Conservation (phyloP, 2,329 filamentous ascomycete genomes). For the Dothistroma septosporum region DNA sequence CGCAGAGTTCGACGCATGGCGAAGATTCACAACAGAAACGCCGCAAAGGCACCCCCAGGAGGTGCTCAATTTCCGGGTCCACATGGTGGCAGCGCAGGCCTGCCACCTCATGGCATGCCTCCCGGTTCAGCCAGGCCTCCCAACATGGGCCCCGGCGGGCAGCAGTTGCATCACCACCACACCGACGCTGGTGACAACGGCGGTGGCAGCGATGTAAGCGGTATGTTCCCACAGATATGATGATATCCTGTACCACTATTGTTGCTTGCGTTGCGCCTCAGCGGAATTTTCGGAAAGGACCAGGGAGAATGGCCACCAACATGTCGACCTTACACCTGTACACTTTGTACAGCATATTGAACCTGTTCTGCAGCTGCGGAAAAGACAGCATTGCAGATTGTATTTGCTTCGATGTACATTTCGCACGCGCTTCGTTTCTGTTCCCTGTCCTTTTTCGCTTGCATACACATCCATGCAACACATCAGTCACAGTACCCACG, state of each 20-base stretch:
- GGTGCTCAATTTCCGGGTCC: constrained; percentile 62
- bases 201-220: constrained; percentile 71
- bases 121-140: constrained; percentile 53
- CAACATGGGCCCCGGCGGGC: constrained; percentile 54
- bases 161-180: constrained; percentile 67
- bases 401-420: constrained; percentile 31
- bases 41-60: constrained; percentile 22
- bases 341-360: constrained; percentile 27
- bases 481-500: constrained; percentile 31
- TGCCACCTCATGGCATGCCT: constrained; percentile 59
- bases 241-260: constrained; percentile 40
- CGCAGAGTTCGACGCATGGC: constrained; percentile 90
- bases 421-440: constrained; percentile 9
- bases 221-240: constrained; percentile 97
- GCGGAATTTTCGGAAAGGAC: constrained; percentile 17
- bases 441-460: constrained; percentile 30
- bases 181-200: constrained; percentile 63
- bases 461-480: constrained; percentile 26
- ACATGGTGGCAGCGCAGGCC: constrained; percentile 56
- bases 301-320: constrained; percentile 17
- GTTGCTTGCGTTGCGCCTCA: constrained; percentile 13
- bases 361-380: constrained; percentile 1
- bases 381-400: constrained; percentile 3
- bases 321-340: constrained; percentile 24
- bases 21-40: constrained; percentile 76